These are phyloP conservation scores for Fistulina hepatica DNA, from an alignment of 1,284 basidiomycete species.

Conservation along the genomic window DNA sequence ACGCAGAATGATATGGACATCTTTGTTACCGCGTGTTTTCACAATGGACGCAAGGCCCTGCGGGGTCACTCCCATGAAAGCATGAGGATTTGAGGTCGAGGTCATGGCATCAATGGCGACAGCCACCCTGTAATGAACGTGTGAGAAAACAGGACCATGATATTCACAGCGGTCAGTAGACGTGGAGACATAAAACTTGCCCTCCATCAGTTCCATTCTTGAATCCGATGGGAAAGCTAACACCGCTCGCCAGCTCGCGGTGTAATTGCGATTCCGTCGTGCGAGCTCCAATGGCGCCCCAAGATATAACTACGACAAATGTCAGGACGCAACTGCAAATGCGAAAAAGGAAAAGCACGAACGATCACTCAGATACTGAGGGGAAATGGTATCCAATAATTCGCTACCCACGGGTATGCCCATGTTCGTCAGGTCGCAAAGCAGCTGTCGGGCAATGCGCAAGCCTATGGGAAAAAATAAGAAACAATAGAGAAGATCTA, in stretches of 20 bases:
- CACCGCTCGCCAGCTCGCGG: conserved; percentile 84
- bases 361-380: conserved; percentile 71
- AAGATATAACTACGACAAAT: conserved; percentile 68
- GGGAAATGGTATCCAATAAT: conserved; percentile 89
- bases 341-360: conserved; percentile 18
- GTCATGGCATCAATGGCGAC: conserved; percentile 96
- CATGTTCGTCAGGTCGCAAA: conserved; percentile 80
- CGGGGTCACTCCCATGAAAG: conserved; percentile 97
- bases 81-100: conserved; percentile 84
- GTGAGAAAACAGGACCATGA: conserved; percentile 1
- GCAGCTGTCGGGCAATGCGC: conserved; percentile 75
- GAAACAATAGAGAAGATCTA: neutral
- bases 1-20: conserved; percentile 90
- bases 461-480: conserved; percentile 32
- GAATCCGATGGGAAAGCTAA: conserved; percentile 92
- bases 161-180: conserved; percentile 2
- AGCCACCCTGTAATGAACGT: conserved; percentile 33
- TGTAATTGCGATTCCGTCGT: conserved; percentile 94
- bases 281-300: conserved; percentile 96
- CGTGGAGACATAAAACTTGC: conserved; percentile 36
- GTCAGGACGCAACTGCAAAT: too few species aligned
- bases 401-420: conserved; percentile 94
- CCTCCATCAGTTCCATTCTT: conserved; percentile 98
- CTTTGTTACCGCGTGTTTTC: conserved; percentile 85
- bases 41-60: conserved; percentile 90